Evolutionary conservation across 306 rosid species (phyloP), one percentile per base, ranked within the genome.

Genomic region (Vigna nakashimae): DNA sequence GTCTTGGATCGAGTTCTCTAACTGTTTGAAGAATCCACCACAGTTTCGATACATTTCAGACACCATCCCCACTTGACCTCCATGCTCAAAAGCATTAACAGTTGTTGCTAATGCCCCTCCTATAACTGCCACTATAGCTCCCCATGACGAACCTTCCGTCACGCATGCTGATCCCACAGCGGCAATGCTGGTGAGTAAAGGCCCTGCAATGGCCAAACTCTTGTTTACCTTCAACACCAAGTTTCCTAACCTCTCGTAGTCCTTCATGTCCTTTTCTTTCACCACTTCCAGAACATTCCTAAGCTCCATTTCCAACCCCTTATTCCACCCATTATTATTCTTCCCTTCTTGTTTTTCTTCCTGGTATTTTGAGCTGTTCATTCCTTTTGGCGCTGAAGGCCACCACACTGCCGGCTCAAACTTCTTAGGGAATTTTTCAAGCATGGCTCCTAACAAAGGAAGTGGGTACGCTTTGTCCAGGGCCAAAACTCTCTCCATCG

Each of bases 401-500:
- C 95, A 92, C 98, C 98, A 94, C 36, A 71, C 85, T 3, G 97
- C 90, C 0, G 94, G 93, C 68, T 92, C 87, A 32, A 69, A 84
- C 6, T 79, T 84, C 11, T 71, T 16, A 0, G 97, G 98, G 58
- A 88, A 89, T 58, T 94, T 94, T 28, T 94, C 97, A n/a, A 92
- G 53, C 98, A 94, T 94, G 2, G 75, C 85, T 20, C 98, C 98
- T 0, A 94, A 65, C 14, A 94, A 50, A 2, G 97, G 95, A 82
- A 94, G 97, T 12, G 98, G 98, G 78, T 85, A 92, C 1, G 98
- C 98, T 82, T 32, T 85, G 67, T 94, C 98, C 0, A 94, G 79
- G 0, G 94, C 93, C 73, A 94, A 76, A 4, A 92, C 84, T 26
- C 76, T 88, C 5, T 87, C 77, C 85, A 88, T 86, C 14, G 86